Evolutionary conservation across 2,329 filamentous ascomycete genomes (phyloP).

Genomic region (Esteya vermicola): DNA sequence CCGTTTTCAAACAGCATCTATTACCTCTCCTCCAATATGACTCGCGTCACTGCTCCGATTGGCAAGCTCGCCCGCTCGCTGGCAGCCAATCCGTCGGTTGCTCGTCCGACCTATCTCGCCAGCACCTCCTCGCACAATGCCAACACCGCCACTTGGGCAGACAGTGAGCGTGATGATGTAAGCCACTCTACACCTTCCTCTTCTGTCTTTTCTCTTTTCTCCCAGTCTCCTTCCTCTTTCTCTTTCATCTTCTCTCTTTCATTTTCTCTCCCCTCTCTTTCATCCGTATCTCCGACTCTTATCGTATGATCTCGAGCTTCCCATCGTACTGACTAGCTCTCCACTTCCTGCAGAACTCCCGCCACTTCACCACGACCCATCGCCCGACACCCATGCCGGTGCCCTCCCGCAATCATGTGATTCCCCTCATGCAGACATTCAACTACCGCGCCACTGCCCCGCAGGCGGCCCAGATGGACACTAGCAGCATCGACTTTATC

Average conservation of each 20-base stretch:
- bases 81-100: slow-evolving; percentile 24
- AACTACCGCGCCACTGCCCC: slow-evolving; percentile 39
- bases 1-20: too few species aligned
- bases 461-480: slow-evolving; percentile 17
- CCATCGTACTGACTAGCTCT: background rate
- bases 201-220: too few species aligned
- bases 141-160: slow-evolving; percentile 23
- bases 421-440: slow-evolving; percentile 53
- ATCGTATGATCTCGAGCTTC: too few species aligned
- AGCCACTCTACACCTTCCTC: too few species aligned
- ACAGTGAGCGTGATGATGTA: slow-evolving; percentile 28
- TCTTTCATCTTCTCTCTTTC: too few species aligned
- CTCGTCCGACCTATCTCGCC: slow-evolving; percentile 16
- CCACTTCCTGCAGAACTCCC: slow-evolving; percentile 11
- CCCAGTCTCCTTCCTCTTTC: too few species aligned
- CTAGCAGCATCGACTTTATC: slow-evolving; percentile 33
- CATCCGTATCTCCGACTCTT: too few species aligned
- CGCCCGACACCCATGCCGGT: slow-evolving; percentile 29
- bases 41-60: slow-evolving; percentile 33
- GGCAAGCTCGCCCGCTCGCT: slow-evolving; percentile 33
- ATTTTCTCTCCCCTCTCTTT: too few species aligned
- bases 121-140: slow-evolving; percentile 16
- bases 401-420: slow-evolving; percentile 26
- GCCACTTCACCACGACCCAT: slow-evolving; percentile 31
- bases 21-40: too few species aligned